Conservation (phyloP, 129 eudicot species). For the Helianthus tuberosus region DNA sequence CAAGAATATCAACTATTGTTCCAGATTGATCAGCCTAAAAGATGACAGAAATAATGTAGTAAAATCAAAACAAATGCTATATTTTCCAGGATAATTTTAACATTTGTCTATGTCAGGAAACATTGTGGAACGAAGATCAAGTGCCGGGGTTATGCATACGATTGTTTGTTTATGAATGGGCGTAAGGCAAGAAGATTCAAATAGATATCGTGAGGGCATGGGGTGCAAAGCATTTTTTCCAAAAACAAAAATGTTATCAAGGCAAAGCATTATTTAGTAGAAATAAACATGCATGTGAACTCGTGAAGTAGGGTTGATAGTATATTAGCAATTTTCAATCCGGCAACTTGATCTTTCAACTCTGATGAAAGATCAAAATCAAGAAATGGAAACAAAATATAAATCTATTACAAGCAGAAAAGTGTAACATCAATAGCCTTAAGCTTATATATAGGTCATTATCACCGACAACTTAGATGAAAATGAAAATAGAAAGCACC, state of each 20-base stretch:
- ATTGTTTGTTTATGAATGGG: not conserved
- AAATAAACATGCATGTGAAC: not conserved
- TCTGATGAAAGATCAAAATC: not conserved
- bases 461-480: not conserved
- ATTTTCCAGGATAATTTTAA: not conserved
- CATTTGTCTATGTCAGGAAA: not conserved
- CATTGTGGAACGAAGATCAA: not conserved
- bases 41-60: slow-evolving; percentile 14
- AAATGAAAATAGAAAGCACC: not conserved
- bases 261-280: not conserved
- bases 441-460: not conserved
- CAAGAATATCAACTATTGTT: slow-evolving; percentile 67
- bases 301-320: not conserved
- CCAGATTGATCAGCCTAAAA: slow-evolving; percentile 79
- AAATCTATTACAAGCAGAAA: not conserved
- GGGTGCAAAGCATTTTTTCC: not conserved
- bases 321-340: not conserved
- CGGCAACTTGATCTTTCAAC: not conserved
- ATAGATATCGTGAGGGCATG: not conserved
- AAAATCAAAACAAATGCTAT: not conserved
- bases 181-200: not conserved
- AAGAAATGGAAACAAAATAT: not conserved
- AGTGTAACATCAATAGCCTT: not conserved
- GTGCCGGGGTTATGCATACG: not conserved
- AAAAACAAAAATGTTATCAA: not conserved